Evolutionary conservation across 106 monocot genomes (phyloP).

Genomic region (Hemerocallis citrina): DNA sequence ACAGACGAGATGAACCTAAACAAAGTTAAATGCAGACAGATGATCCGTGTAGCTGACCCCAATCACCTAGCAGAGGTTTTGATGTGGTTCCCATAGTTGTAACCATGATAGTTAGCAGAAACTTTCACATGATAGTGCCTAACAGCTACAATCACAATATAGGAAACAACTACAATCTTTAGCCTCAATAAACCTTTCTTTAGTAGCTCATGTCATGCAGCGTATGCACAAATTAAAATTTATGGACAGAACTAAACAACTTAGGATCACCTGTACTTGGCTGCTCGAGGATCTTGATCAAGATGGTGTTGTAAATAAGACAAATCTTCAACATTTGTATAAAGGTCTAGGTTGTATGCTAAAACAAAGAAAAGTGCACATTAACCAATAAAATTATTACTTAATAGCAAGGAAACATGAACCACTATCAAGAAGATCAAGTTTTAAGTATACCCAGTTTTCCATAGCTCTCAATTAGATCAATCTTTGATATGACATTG

Average conservation of each 20-base stretch:
- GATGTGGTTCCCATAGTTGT: too few relatives aligned
- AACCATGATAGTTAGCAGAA: neutral
- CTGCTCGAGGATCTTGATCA: conserved; percentile 92
- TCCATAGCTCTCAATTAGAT: conserved; percentile 92
- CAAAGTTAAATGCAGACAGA: too few relatives aligned
- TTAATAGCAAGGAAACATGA: neutral
- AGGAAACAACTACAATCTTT: too few relatives aligned
- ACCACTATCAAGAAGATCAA: neutral
- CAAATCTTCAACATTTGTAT: conserved; percentile 91
- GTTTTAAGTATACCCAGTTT: conserved; percentile 50
- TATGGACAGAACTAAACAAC: neutral
- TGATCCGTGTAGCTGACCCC: too few relatives aligned
- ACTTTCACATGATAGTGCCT: neutral
- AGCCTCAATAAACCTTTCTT: neutral
- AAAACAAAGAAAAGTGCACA: conserved; percentile 11
- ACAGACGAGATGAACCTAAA: too few relatives aligned
- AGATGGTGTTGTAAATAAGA: conserved; percentile 88
- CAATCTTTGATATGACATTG: conserved; percentile 94
- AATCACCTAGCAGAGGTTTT: too few relatives aligned
- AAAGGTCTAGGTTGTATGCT: conserved; percentile 92
- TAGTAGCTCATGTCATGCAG: neutral
- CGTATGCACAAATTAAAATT: neutral
- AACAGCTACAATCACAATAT: neutral
- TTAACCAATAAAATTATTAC: neutral
- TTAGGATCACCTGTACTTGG: conserved; percentile 67